phyloP scores from a whole-genome alignment of 352 stramenopile species.

The Poterioochromonas sp. region DNA sequence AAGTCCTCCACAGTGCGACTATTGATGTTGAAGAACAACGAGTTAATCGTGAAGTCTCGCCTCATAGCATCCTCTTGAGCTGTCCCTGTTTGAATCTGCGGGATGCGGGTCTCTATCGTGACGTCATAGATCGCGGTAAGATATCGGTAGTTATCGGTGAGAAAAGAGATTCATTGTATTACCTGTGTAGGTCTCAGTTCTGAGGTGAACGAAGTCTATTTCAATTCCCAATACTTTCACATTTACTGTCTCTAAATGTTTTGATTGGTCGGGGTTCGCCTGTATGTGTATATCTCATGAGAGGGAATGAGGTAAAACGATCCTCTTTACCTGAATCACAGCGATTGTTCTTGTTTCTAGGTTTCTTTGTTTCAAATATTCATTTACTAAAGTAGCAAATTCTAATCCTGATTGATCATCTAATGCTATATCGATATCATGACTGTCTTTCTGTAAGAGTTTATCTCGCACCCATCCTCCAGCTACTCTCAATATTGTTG shows the following conservation, averaged over 20 bases:
- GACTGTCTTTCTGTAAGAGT: slow-evolving; percentile 47
- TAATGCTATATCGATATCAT: slow-evolving; percentile 95
- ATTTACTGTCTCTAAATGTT: slow-evolving; percentile 94
- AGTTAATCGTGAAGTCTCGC: slow-evolving; percentile 94
- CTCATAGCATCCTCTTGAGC: slow-evolving; percentile 63
- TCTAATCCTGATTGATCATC: slow-evolving; percentile 87
- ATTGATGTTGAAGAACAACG: slow-evolving; percentile 98
- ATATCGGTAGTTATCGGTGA: background rate
- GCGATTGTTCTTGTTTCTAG: slow-evolving; percentile 10
- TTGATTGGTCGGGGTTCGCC: slow-evolving; percentile 60
- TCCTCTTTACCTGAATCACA: slow-evolving; percentile 11
- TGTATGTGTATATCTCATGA: background rate
- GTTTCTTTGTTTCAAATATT: background rate
- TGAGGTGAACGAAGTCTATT: slow-evolving; percentile 95
- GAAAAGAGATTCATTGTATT: background rate
- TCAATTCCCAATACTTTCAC: slow-evolving; percentile 79
- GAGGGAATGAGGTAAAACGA: background rate
- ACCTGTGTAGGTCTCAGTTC: slow-evolving; percentile 59
- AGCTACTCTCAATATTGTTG: slow-evolving; percentile 83
- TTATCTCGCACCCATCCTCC: slow-evolving; percentile 98
- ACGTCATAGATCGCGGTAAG: slow-evolving; percentile 62
- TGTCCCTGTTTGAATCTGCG: slow-evolving; percentile 67
- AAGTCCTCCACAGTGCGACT: slow-evolving; percentile 86
- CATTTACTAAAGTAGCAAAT: slow-evolving; percentile 64
- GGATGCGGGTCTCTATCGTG: slow-evolving; percentile 66